Base-by-base conservation (phyloP, 1,284 basidiomycete species). In the Sanghuangporus sanghuang region DNA sequence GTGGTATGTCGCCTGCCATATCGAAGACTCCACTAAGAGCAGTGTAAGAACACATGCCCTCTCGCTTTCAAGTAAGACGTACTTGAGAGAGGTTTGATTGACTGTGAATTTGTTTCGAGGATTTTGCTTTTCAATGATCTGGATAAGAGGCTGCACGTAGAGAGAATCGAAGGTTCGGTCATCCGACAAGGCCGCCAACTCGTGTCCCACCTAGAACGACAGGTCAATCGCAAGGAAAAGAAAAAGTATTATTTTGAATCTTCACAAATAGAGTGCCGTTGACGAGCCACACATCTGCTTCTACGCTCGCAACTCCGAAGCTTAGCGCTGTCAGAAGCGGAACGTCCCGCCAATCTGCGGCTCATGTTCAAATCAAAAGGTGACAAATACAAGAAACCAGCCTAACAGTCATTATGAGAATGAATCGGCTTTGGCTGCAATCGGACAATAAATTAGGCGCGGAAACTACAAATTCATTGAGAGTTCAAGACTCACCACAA, bases 361-460 rank as follows among this genome's bases (percentile, higher is more conserved):
- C 4, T 14, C 27, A 6, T 23, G 18, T 23, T 63, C 27, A 62
- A 35, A 50, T 27, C 52, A 9, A 12, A 50, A 42, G 48, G 21
- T 6, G 18, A 54, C 36, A 21, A 14, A 42, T 27, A 14, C 54
- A 46, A 27, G 9, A 42, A 21, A 60, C 35, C 16, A 23, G 21
- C 71, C 77, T 70, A 63, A 83, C 81, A 84, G 62, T 83, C 81
- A 67, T 84, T 84, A 67, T 85, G 82, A 0, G 81, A 83, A 68
- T 83, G 82, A 35, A 84, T 83, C 5, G 66, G 64, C 68, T 82
- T 83, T 1, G 82, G 82, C 60, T 64, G 16, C 23, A 23, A 39
- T 40, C 14, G 16, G 42, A 11, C 18, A 35, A 21, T 9, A 44
- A 58, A 35, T n/a, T 14, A 42, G 16, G 23, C 35, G 39, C 21